phyloP scores from a whole-genome alignment of 805 yeast genomes.

The Candida sakaeoensis region DNA sequence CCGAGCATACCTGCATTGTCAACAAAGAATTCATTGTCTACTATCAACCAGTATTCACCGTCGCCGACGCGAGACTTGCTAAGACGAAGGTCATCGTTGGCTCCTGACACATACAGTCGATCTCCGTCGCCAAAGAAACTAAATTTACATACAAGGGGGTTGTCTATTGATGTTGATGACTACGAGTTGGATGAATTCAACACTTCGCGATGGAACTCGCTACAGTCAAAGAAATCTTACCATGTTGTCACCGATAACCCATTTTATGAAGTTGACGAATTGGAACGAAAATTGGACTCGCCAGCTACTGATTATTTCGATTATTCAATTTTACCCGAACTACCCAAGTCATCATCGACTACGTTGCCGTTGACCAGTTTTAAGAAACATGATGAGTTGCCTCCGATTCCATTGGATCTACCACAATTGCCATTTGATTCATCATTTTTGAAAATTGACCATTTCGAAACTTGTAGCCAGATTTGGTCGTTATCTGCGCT shows the following conservation, averaged over 20 bases:
- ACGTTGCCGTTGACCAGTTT: background rate
- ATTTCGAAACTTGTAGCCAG: slow-evolving; percentile 44
- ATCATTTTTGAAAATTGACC: slow-evolving; percentile 40
- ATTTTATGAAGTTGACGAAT: slow-evolving; percentile 11
- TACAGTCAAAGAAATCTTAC: slow-evolving; percentile 9
- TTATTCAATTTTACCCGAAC: slow-evolving; percentile 32
- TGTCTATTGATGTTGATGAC: background rate
- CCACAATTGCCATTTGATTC: slow-evolving; percentile 60
- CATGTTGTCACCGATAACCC: slow-evolving; percentile 10
- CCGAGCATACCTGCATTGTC: slow-evolving; percentile 6
- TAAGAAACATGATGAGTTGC: slow-evolving; percentile 26
- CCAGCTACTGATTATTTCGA: slow-evolving; percentile 27
- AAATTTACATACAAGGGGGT: background rate
- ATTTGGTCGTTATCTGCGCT: slow-evolving; percentile 48
- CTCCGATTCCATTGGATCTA: slow-evolving; percentile 43
- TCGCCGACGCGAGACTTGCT: slow-evolving; percentile 2
- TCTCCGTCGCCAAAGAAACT: slow-evolving; percentile 7
- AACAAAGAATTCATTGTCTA: slow-evolving; percentile 5
- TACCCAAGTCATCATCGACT: slow-evolving; percentile 18
- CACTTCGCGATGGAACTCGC: slow-evolving; percentile 11
- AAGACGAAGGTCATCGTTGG: background rate
- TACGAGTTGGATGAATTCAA: background rate
- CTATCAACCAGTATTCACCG: background rate
- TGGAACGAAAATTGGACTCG: slow-evolving; percentile 12
- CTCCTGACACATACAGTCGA: background rate